These are phyloP conservation scores for Hanseniaspora occidentalis DNA, from an alignment of 805 yeast genomes.

Conservation along the genomic window DNA sequence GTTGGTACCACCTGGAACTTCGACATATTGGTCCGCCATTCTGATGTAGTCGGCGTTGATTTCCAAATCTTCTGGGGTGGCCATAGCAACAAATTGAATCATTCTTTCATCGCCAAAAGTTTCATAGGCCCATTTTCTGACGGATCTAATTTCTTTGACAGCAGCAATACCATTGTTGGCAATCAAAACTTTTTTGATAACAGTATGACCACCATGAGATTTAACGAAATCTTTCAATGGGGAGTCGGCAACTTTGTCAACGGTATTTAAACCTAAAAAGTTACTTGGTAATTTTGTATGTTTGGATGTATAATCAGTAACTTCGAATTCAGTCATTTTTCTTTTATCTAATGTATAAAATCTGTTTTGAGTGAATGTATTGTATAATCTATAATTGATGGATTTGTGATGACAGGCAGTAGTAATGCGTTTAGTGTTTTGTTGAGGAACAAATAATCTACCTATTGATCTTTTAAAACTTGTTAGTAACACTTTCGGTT, in stretches of 20 bases:
- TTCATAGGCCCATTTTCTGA: slow-evolving; percentile 98
- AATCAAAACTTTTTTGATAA: slow-evolving; percentile 74
- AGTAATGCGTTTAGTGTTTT: too few relatives aligned
- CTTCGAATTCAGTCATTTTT: slow-evolving; percentile 9
- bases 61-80: slow-evolving; percentile 96
- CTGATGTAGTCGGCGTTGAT: slow-evolving; percentile 97
- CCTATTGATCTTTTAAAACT: too few relatives aligned
- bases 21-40: slow-evolving; percentile 98
- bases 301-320: slow-evolving; percentile 24
- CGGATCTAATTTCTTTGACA: slow-evolving; percentile 93
- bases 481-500: too few relatives aligned
- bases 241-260: slow-evolving; percentile 66
- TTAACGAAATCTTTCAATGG: slow-evolving; percentile 73
- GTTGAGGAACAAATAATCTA: too few relatives aligned
- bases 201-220: slow-evolving; percentile 88
- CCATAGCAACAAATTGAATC: slow-evolving; percentile 93
- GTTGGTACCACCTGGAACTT: slow-evolving; percentile 98
- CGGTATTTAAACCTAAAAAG: slow-evolving; percentile 72
- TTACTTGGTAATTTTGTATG: slow-evolving; percentile 46
- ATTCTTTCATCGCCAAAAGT: slow-evolving; percentile 95
- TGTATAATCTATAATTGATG: background rate
- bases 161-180: slow-evolving; percentile 99
- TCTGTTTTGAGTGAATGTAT: background rate
- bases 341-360: background rate
- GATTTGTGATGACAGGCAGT: background rate